Base-by-base conservation (phyloP, 495 filamentous ascomycete species). In the Aspergillus heteromorphus region DNA sequence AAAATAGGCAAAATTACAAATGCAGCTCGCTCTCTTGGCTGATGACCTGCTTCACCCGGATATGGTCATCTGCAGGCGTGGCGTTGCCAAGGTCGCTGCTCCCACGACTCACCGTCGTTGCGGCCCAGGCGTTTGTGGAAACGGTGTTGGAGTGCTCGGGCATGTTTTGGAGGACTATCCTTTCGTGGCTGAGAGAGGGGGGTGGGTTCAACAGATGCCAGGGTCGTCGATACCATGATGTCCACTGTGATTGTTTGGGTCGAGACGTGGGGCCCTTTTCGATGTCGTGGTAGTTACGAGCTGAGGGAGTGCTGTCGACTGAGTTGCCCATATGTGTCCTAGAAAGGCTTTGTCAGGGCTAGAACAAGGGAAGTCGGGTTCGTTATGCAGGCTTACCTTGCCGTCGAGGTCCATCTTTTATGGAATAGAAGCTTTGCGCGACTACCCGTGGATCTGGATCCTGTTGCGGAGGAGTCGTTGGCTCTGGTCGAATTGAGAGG, bases 111-210 rank as follows among this genome's bases (percentile, higher is more conserved):
- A 57, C 56, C 25, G 65, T 69, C 19, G 40, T 54, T 0, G 56
- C 65, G 0, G 71, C 73, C 73, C 73, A 75, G 0, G 73, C 73
- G 56, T 57, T 75, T 1, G 73, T 65, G n/a, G 40, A 63, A 36
- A 75, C 48, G 0, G 67, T 73, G 43, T 59, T 68, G 13, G 54
- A 56, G 0, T 65, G 52, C 20, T 31, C 53, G 13, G 65, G 56
- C 11, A 73, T 38, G 27, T 65, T 40, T 5, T 42, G 71, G 10
- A 56, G 53, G 31, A 20, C 47, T 52, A 19, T 57, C 18, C 31
- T 48, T 14, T 68, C 60, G 2, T 21, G 56, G 36, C 49, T 14
- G 0, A 48, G 30, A 2, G 56, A 48, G 17, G 34, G 50, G 10
- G 50, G 49, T 19, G 34, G 57, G 43, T 40, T 31, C n/a, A 68